Percentiles rank a stretch among this genome's conserved stretches.
Conservation (phyloP, 179 eudicot genomes). For the Carnegiea gigantea region DNA sequence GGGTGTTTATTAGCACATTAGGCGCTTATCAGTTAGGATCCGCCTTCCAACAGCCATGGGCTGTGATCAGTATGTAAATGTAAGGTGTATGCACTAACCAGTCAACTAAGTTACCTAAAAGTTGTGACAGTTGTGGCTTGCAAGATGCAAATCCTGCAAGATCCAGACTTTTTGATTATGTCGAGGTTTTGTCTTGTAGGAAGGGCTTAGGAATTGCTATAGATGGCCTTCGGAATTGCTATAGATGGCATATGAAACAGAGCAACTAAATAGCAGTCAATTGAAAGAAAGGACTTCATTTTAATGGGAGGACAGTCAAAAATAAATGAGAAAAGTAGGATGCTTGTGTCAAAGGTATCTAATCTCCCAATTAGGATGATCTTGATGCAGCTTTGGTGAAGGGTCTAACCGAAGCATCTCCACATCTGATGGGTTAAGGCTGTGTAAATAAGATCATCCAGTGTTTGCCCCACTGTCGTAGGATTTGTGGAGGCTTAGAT, state of each 20-base stretch:
- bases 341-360: background rate
- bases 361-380: background rate
- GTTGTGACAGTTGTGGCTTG: too few species aligned
- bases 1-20: background rate
- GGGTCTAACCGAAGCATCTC: background rate
- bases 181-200: background rate
- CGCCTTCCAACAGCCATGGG: background rate
- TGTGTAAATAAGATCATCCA: background rate
- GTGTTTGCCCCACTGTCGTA: background rate
- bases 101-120: background rate
- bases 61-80: background rate
- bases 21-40: constrained; percentile 6
- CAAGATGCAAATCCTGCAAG: background rate
- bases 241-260: background rate
- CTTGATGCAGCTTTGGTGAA: background rate
- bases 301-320: background rate
- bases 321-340: background rate
- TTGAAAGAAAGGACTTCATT: background rate
- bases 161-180: background rate
- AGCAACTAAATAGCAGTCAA: background rate
- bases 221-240: background rate
- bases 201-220: background rate
- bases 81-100: background rate
- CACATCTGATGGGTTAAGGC: background rate
- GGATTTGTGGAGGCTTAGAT: background rate